Base-by-base conservation (phyloP, 1,139 yeast species). In the Yamadazyma buinensis region DNA sequence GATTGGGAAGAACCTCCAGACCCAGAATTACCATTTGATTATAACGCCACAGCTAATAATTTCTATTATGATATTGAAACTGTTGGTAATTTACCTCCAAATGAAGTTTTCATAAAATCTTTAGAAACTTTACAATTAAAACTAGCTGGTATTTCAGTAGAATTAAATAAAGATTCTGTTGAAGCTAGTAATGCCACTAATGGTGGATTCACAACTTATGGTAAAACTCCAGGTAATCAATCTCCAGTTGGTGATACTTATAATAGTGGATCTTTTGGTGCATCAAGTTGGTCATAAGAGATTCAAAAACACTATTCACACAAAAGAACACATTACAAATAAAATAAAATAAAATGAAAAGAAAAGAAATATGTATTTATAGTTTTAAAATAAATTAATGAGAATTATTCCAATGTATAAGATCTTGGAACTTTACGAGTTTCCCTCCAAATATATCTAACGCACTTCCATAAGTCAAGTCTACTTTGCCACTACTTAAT, bases 1-100 rank as follows among this genome's bases (percentile, higher is more conserved):
- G 95, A 86, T 49, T 92, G 94, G 83, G 99, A 92, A 65, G 98
- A 92, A 57, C 87, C 92, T 12, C 96, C 97, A 19, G 80, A 80
- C 50, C 88, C 90, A 17, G 94, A 83, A 39, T 96, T 88, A 32
- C 75, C 76, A 8, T 90, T 90, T 54, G 97, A 94, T 57, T 88
- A 82, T 56, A 74, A 67, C 32, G 95, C 97, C 8, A 77, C 74
- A 50, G 95, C 98, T 1, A 67, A 75, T 31, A 80, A 79, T 43
- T 92, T 80, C 52, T 92, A 92, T 59, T 64, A 90, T 51, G 92
- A 86, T 49, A 85, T 94, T 13, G 99, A 92, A 59, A 85, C 97
- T 0, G 85, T 88, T 9, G 98, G 98, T 3, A 80, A 82, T 33
- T 75, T 92, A 42, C 76, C 86, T 33, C 95, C 97, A 1, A 84